Conservation (phyloP, 2,329 filamentous ascomycete species). For the Sporothrix phasma region DNA sequence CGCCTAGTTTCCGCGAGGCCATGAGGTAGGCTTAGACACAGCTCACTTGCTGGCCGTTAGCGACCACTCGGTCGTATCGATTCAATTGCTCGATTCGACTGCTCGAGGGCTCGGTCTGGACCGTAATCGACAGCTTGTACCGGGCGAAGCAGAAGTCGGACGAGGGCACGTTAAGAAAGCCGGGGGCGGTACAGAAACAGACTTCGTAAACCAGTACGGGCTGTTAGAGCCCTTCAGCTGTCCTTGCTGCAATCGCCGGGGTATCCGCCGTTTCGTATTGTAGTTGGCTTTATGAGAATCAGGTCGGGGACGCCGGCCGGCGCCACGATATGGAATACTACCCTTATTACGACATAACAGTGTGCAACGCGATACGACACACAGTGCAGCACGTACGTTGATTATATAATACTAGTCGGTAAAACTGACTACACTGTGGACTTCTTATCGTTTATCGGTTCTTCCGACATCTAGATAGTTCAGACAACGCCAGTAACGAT, state of each 20-base stretch:
- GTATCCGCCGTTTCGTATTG: background rate
- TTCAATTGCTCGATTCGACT: background rate
- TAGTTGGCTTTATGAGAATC: background rate
- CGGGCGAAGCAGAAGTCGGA: background rate
- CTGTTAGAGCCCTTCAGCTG: background rate
- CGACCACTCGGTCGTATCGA: background rate
- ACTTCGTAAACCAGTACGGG: background rate
- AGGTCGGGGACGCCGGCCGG: background rate
- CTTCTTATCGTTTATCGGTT: constrained; percentile 11
- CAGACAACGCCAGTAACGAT: background rate
- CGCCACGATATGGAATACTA: background rate
- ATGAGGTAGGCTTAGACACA: constrained; percentile 37
- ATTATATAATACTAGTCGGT: no score
- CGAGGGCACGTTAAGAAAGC: background rate
- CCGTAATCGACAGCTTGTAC: background rate
- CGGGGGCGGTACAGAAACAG: background rate
- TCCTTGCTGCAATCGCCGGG: background rate
- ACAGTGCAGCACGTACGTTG: no score
- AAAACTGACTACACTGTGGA: no score
- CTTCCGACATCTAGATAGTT: background rate
- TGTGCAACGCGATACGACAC: no score
- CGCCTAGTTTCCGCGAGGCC: constrained; percentile 78
- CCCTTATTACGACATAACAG: background rate
- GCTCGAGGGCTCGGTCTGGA: background rate
- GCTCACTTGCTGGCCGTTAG: constrained; percentile 2